phyloP scores from a whole-genome alignment of 129 eudicot genomes.

The Artemisia tridentata region DNA sequence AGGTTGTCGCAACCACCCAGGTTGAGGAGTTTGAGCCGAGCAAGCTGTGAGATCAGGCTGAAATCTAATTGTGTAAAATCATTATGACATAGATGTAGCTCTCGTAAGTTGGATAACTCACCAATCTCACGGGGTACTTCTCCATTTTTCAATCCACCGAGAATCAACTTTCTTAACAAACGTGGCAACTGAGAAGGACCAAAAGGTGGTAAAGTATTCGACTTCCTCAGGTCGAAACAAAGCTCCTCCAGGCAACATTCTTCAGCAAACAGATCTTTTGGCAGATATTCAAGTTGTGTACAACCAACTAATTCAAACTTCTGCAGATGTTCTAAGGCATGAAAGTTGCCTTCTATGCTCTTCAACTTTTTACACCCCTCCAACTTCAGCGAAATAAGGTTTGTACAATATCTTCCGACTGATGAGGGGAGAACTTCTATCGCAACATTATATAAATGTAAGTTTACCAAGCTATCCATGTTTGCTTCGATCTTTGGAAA shows the following conservation, averaged over 20 bases:
- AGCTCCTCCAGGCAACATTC: background rate
- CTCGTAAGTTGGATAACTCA: background rate
- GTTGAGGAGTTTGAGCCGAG: no score
- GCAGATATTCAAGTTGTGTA: background rate
- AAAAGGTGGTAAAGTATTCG: background rate
- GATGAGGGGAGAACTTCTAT: constrained; percentile 4
- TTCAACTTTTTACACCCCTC: background rate
- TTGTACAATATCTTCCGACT: background rate
- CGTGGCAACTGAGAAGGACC: background rate
- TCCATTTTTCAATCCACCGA: background rate
- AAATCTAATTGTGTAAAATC: background rate
- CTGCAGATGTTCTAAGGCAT: background rate
- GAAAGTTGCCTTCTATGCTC: constrained; percentile 1
- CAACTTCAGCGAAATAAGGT: background rate
- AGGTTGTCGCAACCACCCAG: background rate
- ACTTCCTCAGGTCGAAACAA: background rate
- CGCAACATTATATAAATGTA: background rate
- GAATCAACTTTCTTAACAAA: background rate
- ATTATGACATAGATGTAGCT: background rate
- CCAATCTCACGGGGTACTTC: background rate
- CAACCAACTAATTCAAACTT: background rate
- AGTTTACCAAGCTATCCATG: background rate
- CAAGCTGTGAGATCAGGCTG: background rate
- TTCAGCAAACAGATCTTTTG: background rate
- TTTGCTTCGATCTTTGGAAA: background rate